Conservation (phyloP, 2,329 filamentous ascomycete species). For the Tolypocladium capitatum region DNA sequence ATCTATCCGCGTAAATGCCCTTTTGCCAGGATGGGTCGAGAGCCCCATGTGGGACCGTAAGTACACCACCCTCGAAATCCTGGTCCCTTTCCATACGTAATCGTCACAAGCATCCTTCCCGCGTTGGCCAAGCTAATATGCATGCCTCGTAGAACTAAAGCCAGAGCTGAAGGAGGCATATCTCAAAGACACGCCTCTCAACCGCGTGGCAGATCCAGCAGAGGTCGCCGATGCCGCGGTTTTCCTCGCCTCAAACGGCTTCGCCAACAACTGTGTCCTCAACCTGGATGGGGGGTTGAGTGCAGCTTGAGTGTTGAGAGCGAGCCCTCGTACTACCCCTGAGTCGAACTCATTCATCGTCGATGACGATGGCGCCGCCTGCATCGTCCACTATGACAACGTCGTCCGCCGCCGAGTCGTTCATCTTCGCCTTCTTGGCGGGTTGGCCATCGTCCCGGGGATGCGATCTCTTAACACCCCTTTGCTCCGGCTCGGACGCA, state of each 20-base stretch:
- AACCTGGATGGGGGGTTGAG: slow-evolving; percentile 79
- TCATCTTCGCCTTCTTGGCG: slow-evolving; percentile 36
- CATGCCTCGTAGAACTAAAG: slow-evolving; percentile 22
- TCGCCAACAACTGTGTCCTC: slow-evolving; percentile 76
- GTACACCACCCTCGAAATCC: slow-evolving; percentile 10
- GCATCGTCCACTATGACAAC: slow-evolving; percentile 38
- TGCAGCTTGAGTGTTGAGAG: slow-evolving; percentile 33
- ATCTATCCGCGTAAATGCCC: slow-evolving; percentile 62
- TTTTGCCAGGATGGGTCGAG: slow-evolving; percentile 72
- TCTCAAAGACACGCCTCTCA: slow-evolving; percentile 43
- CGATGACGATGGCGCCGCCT: slow-evolving; percentile 55
- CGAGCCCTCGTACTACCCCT: background rate
- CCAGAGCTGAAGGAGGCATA: slow-evolving; percentile 22
- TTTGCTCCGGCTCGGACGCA: slow-evolving; percentile 15
- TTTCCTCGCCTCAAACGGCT: slow-evolving; percentile 65
- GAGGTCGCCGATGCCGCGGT: slow-evolving; percentile 74
- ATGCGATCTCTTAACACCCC: slow-evolving; percentile 32
- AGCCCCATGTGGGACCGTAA: slow-evolving; percentile 68
- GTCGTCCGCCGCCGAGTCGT: slow-evolving; percentile 20
- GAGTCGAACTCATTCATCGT: slow-evolving; percentile 36
- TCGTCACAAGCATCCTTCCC: background rate
- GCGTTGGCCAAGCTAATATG: slow-evolving; percentile 23
- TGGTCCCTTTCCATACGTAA: background rate
- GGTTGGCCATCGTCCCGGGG: slow-evolving; percentile 28
- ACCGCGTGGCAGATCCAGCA: slow-evolving; percentile 52